A percentile compares a stretch with the other conserved stretches of the same genome.
These are phyloP conservation scores for Nannizziopsis arthrosporioides DNA, from an alignment of 2,329 filamentous ascomycete genomes.

Conservation along the genomic window DNA sequence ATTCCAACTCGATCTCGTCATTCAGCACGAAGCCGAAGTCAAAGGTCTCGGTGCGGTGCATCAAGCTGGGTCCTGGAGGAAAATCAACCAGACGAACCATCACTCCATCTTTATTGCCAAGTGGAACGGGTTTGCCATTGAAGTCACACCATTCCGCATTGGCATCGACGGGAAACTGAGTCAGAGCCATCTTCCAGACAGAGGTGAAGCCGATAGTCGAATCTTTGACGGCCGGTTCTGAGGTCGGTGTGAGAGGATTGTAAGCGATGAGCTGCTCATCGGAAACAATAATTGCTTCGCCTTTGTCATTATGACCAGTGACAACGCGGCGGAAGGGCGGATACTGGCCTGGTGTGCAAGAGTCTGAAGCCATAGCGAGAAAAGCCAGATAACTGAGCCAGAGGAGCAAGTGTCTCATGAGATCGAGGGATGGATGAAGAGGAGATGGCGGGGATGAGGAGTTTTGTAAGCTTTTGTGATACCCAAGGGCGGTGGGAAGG, in stretches of 20 bases:
- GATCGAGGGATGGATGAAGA: no score
- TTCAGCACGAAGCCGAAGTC: conserved; percentile 25
- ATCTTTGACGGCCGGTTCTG: conserved; percentile 10
- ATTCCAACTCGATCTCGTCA: conserved; percentile 21
- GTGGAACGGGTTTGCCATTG: conserved; percentile 19
- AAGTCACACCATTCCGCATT: conserved; percentile 16
- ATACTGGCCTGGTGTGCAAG: neutral
- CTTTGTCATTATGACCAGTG: conserved; percentile 20
- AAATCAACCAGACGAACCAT: conserved; percentile 21
- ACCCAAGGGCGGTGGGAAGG: no score
- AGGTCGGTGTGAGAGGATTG: conserved; percentile 14
- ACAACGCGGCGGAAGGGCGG: conserved; percentile 18
- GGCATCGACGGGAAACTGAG: conserved; percentile 17
- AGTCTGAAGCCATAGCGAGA: neutral
- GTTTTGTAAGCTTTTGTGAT: no score
- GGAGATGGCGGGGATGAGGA: no score
- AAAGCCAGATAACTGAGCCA: no score
- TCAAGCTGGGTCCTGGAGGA: conserved; percentile 17
- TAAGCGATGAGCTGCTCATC: conserved; percentile 19
- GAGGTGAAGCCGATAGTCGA: conserved; percentile 19
- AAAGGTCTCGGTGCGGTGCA: conserved; percentile 21
- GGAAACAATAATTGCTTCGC: conserved; percentile 21
- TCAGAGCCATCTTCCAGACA: conserved; percentile 17
- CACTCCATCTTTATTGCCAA: conserved; percentile 17
- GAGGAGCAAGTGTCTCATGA: no score